Base-by-base conservation (phyloP, 2,329 filamentous ascomycete genomes). In the Aureobasidium sp. region DNA sequence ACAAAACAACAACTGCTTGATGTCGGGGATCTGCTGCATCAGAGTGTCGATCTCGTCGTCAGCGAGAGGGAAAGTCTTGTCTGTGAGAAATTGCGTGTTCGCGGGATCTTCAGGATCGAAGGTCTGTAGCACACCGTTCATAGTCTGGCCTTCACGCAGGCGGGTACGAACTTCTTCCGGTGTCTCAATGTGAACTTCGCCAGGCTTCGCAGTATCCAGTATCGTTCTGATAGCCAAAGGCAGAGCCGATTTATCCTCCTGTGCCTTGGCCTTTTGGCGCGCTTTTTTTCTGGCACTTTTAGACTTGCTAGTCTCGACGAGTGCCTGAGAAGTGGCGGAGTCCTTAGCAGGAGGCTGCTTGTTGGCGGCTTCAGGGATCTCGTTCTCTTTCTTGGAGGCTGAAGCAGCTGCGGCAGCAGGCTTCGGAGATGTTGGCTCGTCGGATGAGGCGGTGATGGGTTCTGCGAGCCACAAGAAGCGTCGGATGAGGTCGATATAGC, bases 381-480 rank as follows among this genome's bases (percentile, higher is more conserved):
- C 32, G 9, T 37, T 37, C 29, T 59, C 44, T n/a, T 37, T 39
- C 21, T 48, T 48, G 29, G 32, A 3, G 32, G 11, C 21, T 14
- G 54, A 34, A 7, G 42, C 32, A 29, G 10, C 27, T n/a, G 44
- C 21, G 14, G 29, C 10, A 13, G 53, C 36, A 34, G 16, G 21
- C n/a, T 37, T 30, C 3, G 42, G 32, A 21, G 54, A 39, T n/a
- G 42, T 8, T 29, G 42, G 54, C 16, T 50, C 57, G 10, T 59
- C 36, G 4, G 45, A 32, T 5, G 44, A 16, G 4, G 8, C 36
- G 34, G 57, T 41, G 27, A 49, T 14, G 36, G 82, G 82, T 27
- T 84, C 81, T 49, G 83, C 81, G 50, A 77, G 69, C 77, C 78
- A 79, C 42, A 80, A 66, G 63, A 80, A 77, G 59, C 76, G 75